These are phyloP conservation scores for Knoxia roxburghii DNA, from an alignment of 257 asterid genomes.

Conservation along the genomic window DNA sequence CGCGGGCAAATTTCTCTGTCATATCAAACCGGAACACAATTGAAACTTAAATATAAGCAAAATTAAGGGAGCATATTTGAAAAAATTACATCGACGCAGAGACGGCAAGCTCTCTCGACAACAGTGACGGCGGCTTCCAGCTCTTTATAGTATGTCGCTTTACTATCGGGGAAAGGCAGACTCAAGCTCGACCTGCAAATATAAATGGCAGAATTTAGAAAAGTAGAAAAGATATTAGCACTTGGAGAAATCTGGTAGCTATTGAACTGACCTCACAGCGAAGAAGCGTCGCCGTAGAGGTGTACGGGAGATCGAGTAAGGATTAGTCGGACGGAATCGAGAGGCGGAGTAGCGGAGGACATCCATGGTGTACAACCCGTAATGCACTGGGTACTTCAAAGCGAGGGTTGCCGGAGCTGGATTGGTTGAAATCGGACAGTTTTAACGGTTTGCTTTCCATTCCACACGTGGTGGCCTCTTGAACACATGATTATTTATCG, in stretches of 20 bases:
- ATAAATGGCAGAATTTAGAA: constrained; percentile 7
- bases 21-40: background rate
- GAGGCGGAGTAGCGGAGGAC: constrained; percentile 47
- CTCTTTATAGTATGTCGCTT: constrained; percentile 60
- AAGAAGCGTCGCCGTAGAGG: constrained; percentile 40
- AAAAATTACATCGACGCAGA: constrained; percentile 71
- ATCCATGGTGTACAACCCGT: constrained; percentile 41
- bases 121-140: constrained; percentile 74
- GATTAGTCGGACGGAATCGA: constrained; percentile 31
- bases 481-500: too few species aligned
- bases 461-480: too few species aligned
- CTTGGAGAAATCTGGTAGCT: background rate
- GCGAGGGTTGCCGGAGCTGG: background rate
- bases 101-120: constrained; percentile 82
- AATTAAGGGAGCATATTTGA: background rate
- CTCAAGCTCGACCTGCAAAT: constrained; percentile 48
- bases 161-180: constrained; percentile 57
- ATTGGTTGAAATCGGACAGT: background rate
- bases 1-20: background rate
- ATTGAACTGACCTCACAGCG: constrained; percentile 43
- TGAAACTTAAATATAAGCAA: background rate
- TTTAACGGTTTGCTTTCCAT: background rate
- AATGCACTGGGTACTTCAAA: background rate
- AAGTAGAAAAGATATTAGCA: background rate
- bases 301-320: constrained; percentile 29